Evolutionary conservation across 1,139 yeast species (phyloP), one percentile per base, ranked within the genome.

Genomic region (Scheffersomyces titani): DNA sequence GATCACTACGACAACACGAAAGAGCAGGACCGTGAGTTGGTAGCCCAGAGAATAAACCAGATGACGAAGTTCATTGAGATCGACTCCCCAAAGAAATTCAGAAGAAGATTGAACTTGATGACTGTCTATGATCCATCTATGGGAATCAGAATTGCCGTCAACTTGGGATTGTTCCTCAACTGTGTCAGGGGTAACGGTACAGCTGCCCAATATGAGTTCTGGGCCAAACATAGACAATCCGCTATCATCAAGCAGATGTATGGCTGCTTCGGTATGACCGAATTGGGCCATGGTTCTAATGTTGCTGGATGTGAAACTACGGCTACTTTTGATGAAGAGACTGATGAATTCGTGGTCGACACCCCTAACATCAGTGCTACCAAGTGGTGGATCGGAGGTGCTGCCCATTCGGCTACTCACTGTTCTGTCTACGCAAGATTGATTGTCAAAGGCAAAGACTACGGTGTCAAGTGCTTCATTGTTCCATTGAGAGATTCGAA

Each of bases 321-420:
- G 40, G 97, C 97, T 20, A 88, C 90, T 52, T 92, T 82, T 70
- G 90, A 91, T 70, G 78, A 80, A 51, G 77, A 74, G 36, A 81
- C 81, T 40, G 92, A 90, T 66, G 85, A 87, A 61, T 90, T 92
- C 65, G 73, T 84, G 55, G 86, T 92, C 63, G 86, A 90, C 71
- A 92, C 98, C 22, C 98, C 98, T 6, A 91, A 91, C 70, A 76
- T 90, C 60, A 92, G 94, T 55, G 97, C 97, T 47, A 91, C 97
- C 58, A 92, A 92, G 75, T 92, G 97, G 97, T 92, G 98, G 98
- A 92, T 92, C 68, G 98, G 97, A 55, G 98, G 98, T 69, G 97
- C 97, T 54, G 97, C 97, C 6, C 97, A 91, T 70, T 88, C 97
- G 24, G 89, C 97, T 9, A 90, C 94, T 52, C 97, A 92, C 74